A percentile compares a stretch with the other conserved stretches of the same genome.
Evolutionary conservation across 2,329 filamentous ascomycete genomes (phyloP).

Genomic region (Aspergillus sp.): DNA sequence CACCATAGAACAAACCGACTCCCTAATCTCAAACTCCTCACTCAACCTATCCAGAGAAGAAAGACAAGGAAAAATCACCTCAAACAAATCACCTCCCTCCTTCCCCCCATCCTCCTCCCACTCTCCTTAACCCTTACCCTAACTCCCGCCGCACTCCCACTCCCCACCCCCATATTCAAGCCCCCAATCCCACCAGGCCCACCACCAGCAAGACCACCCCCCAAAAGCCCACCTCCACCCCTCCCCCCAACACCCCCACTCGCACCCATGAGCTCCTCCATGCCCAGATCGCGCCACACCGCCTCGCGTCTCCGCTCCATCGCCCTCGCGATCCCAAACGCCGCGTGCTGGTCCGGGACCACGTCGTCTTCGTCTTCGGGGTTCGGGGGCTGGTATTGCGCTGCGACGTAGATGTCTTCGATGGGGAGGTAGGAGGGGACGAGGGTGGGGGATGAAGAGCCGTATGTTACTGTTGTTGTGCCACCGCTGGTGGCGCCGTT

Average conservation of each 20-base stretch:
- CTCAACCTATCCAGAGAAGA: background rate
- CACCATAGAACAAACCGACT: too few relatives aligned
- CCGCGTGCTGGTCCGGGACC: conserved; percentile 66
- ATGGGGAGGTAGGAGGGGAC: conserved; percentile 48
- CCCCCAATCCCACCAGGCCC: conserved; percentile 17
- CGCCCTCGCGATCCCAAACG: conserved; percentile 64
- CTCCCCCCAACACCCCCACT: conserved; percentile 13
- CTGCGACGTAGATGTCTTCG: conserved; percentile 62
- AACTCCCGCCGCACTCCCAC: conserved; percentile 8
- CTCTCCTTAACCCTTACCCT: conserved; percentile 27
- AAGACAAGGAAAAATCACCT: conserved; percentile 22
- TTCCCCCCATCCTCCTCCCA: conserved; percentile 40
- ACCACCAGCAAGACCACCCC: background rate
- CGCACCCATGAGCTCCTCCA: conserved; percentile 24
- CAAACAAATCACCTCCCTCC: conserved; percentile 35
- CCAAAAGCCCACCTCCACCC: conserved; percentile 1
- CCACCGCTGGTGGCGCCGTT: conserved; percentile 14
- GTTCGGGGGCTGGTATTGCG: conserved; percentile 62
- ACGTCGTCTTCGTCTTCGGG: conserved; percentile 68
- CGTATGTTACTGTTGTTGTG: conserved; percentile 24
- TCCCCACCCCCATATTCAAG: conserved; percentile 16
- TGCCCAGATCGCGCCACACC: conserved; percentile 57
- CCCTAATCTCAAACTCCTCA: too few relatives aligned
- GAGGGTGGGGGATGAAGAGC: conserved; percentile 30
- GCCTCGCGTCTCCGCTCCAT: conserved; percentile 56